phyloP scores from a whole-genome alignment of 2,329 filamentous ascomycete genomes.

The Sordariomycetes sp. region DNA sequence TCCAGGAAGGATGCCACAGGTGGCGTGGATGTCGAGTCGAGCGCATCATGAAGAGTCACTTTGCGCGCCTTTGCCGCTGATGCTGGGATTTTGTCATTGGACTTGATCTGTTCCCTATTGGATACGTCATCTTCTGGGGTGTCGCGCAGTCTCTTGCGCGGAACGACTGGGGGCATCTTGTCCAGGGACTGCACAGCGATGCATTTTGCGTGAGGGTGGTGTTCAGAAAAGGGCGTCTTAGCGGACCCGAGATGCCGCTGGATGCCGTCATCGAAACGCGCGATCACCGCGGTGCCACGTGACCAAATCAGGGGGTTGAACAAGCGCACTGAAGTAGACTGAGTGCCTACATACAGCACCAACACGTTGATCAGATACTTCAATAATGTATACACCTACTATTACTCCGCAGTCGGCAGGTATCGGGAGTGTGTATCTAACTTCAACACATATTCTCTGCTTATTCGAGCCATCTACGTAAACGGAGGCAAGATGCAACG shows the following conservation, averaged over 20 bases:
- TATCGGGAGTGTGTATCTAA: no score
- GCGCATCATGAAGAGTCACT: constrained; percentile 50
- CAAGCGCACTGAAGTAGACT: no score
- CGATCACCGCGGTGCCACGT: constrained; percentile 18
- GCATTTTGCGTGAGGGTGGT: constrained; percentile 5
- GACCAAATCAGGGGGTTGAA: constrained; percentile 8
- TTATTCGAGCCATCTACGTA: no score
- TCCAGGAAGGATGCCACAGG: constrained; percentile 31
- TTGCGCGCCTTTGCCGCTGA: constrained; percentile 28
- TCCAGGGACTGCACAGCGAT: constrained; percentile 1
- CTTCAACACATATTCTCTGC: no score
- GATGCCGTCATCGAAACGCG: constrained; percentile 17
- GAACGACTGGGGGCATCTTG: constrained; percentile 58
- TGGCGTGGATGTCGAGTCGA: constrained; percentile 40
- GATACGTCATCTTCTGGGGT: constrained; percentile 17
- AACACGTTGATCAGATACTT: no score
- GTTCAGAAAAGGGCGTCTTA: neutral
- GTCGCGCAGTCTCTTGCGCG: constrained; percentile 55
- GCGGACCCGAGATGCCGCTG: neutral
- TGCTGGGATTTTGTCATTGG: constrained; percentile 3
- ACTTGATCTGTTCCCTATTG: constrained; percentile 13
- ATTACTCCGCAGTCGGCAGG: no score
- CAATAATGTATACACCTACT: no score
- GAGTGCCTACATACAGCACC: no score
- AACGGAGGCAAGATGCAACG: no score